A percentile compares a stretch with the other conserved stretches of the same genome.
These are phyloP conservation scores for Chlorella variabilis DNA, from an alignment of 163 green algal genomes.

Conservation along the genomic window DNA sequence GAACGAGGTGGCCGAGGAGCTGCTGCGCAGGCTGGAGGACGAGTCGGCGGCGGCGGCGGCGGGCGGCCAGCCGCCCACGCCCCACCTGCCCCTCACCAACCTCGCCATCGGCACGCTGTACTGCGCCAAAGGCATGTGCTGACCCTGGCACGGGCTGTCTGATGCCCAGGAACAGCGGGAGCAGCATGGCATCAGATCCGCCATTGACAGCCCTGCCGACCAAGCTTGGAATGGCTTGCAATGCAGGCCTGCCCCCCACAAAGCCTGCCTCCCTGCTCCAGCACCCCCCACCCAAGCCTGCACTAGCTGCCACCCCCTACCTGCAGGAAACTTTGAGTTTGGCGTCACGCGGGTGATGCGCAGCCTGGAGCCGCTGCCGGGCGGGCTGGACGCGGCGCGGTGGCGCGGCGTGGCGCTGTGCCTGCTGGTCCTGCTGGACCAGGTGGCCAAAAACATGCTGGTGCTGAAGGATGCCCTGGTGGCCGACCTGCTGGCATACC, in stretches of 20 bases:
- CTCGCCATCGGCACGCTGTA: constrained; percentile 91
- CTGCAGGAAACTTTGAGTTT: constrained; percentile 89
- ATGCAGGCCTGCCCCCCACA: too few relatives aligned
- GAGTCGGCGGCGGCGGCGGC: constrained; percentile 64
- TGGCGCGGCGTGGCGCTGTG: constrained; percentile 87
- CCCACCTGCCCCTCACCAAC: constrained; percentile 94
- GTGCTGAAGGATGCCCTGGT: constrained; percentile 71
- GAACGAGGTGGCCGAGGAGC: constrained; percentile 90
- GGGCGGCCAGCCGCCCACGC: constrained; percentile 46
- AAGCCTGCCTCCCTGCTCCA: too few relatives aligned
- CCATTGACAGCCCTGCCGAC: too few relatives aligned
- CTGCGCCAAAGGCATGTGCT: constrained; percentile 65
- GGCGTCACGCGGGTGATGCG: constrained; percentile 89
- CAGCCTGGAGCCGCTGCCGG: constrained; percentile 81
- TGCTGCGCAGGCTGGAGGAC: constrained; percentile 88
- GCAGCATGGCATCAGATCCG: too few relatives aligned
- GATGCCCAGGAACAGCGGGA: too few relatives aligned
- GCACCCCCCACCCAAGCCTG: too few relatives aligned
- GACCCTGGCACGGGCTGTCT: too few relatives aligned
- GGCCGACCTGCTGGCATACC: constrained; percentile 57
- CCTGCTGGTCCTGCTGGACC: constrained; percentile 82
- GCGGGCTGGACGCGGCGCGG: constrained; percentile 84
- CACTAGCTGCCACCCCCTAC: too few relatives aligned
- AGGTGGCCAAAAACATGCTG: constrained; percentile 86
- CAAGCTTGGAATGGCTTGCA: too few relatives aligned